A percentile compares a stretch with the other conserved stretches of the same genome.
Conservation (phyloP, 2,329 filamentous ascomycete species). For the Myotisia sp. region DNA sequence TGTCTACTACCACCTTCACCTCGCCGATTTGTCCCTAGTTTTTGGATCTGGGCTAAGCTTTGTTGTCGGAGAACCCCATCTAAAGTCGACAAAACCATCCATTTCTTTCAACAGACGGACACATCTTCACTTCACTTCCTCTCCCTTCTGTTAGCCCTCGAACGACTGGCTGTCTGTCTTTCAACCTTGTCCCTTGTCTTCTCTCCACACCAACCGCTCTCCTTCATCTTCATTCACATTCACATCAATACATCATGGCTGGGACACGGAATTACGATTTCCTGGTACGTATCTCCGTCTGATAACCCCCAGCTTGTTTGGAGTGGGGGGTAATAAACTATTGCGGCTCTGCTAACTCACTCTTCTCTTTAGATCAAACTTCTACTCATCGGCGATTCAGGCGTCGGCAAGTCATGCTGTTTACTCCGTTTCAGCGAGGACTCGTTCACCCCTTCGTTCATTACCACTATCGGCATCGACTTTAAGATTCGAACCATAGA, state of each 20-base stretch:
- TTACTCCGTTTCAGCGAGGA: constrained; percentile 93
- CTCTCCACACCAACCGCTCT: neutral
- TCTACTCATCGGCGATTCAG: constrained; percentile 88
- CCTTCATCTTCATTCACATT: neutral
- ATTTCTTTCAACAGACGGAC: too few relatives aligned
- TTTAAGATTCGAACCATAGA: constrained; percentile 99
- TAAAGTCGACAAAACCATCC: too few relatives aligned
- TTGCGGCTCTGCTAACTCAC: neutral
- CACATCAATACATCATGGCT: constrained; percentile 48
- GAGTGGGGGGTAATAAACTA: neutral
- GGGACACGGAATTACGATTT: constrained; percentile 99
- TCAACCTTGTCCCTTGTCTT: neutral
- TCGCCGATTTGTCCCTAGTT: too few relatives aligned
- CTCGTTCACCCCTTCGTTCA: constrained; percentile 93
- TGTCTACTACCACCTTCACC: too few relatives aligned
- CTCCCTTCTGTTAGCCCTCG: too few relatives aligned
- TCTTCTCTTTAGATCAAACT: constrained; percentile 64
- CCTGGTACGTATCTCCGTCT: constrained; percentile 50
- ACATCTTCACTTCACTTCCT: too few relatives aligned
- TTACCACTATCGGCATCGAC: constrained; percentile 98
- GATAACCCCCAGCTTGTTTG: neutral
- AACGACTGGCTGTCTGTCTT: neutral
- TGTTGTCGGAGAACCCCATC: too few relatives aligned
- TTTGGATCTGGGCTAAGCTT: too few relatives aligned
- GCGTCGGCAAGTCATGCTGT: constrained; percentile 94